Percentiles rank a stretch among this genome's conserved stretches.
Evolutionary conservation across 139 green algal species (phyloP).

Genomic region (Parachlorella kessleri): DNA sequence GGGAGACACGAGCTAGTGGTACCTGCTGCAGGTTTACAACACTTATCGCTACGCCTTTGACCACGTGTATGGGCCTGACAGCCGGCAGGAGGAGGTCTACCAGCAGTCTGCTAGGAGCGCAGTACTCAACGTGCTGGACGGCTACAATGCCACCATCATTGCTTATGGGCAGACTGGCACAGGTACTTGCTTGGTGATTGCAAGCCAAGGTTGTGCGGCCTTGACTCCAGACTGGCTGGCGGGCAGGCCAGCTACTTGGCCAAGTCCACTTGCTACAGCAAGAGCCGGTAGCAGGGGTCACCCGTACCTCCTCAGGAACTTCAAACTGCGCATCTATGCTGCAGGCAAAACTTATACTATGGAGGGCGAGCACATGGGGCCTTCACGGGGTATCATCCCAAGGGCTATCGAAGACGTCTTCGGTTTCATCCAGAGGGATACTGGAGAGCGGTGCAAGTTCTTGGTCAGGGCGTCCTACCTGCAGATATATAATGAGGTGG

Average conservation of each 20-base stretch:
- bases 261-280: neutral
- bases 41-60: slow-evolving; percentile 91
- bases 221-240: no score
- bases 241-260: no score
- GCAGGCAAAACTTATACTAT: slow-evolving; percentile 92
- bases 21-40: slow-evolving; percentile 42
- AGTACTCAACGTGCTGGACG: slow-evolving; percentile 72
- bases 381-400: slow-evolving; percentile 87
- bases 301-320: no score
- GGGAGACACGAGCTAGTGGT: no score
- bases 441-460: slow-evolving; percentile 79
- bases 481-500: slow-evolving; percentile 98
- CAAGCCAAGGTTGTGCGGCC: no score
- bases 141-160: slow-evolving; percentile 94
- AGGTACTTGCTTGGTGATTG: neutral
- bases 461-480: slow-evolving; percentile 94
- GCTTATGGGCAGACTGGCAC: slow-evolving; percentile 88
- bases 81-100: slow-evolving; percentile 85
- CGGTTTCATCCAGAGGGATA: slow-evolving; percentile 84
- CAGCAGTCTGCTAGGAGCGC: slow-evolving; percentile 68
- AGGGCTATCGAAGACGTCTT: slow-evolving; percentile 96
- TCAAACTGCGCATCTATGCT: neutral
- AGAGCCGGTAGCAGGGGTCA: neutral
- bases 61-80: slow-evolving; percentile 82
- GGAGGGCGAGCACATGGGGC: slow-evolving; percentile 70